Percentiles rank a stretch among this genome's conserved stretches.
phyloP scores from a whole-genome alignment of 768 basidiomycete genomes.

The Phylloporus sp. region DNA sequence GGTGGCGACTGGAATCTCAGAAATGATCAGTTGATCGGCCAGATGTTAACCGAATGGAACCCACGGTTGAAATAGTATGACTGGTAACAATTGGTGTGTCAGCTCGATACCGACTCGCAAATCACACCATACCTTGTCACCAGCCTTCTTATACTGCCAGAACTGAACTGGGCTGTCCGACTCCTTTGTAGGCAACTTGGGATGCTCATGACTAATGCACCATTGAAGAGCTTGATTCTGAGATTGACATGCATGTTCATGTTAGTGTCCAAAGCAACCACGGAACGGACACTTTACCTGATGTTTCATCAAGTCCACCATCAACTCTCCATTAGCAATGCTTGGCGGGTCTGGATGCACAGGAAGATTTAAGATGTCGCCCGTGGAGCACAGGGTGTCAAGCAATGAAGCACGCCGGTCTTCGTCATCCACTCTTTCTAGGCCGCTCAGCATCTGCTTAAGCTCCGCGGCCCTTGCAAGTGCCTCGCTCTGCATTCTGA shows the following conservation, averaged over 20 bases:
- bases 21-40: background rate
- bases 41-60: constrained; percentile 17
- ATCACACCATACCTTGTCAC: constrained; percentile 42
- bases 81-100: constrained; percentile 24
- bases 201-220: constrained; percentile 80
- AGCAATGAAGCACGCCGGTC: constrained; percentile 64
- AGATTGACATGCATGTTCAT: background rate
- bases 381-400: constrained; percentile 59
- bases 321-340: constrained; percentile 56
- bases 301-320: constrained; percentile 73
- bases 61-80: constrained; percentile 65
- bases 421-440: constrained; percentile 79
- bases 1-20: constrained; percentile 58
- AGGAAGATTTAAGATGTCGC: constrained; percentile 71
- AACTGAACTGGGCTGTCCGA: constrained; percentile 80
- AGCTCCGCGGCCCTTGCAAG: constrained; percentile 63
- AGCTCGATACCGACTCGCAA: background rate
- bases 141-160: constrained; percentile 67
- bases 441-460: constrained; percentile 51
- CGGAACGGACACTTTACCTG: constrained; percentile 45
- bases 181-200: constrained; percentile 60
- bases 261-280: background rate
- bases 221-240: constrained; percentile 83
- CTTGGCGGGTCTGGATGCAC: constrained; percentile 70
- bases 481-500: constrained; percentile 37